phyloP scores from a whole-genome alignment of 805 yeast species.

The Lipomyces kockii region DNA sequence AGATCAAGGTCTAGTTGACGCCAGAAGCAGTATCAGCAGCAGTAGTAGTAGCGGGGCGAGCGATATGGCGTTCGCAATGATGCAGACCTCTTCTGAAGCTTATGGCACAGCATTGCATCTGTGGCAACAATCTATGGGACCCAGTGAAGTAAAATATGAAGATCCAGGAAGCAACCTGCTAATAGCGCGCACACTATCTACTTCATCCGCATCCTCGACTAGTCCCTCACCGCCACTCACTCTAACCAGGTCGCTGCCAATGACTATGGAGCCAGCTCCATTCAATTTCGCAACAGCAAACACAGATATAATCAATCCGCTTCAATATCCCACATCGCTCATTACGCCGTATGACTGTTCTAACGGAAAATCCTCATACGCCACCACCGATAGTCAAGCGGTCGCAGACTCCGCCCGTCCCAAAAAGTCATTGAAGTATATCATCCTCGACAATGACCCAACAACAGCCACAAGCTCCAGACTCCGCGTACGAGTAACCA shows the following conservation, averaged over 20 bases:
- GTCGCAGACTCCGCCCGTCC: neutral
- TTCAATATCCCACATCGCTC: constrained; percentile 14
- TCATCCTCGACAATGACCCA: constrained; percentile 16
- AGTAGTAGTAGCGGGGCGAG: neutral
- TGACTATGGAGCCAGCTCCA: neutral
- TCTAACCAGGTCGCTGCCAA: neutral
- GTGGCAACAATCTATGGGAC: neutral
- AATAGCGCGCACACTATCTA: constrained; percentile 1
- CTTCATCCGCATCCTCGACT: neutral
- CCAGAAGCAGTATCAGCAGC: constrained; percentile 8
- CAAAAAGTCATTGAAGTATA: constrained; percentile 16
- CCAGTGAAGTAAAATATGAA: neutral
- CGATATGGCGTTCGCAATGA: neutral
- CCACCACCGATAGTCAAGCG: neutral
- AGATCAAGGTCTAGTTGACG: neutral
- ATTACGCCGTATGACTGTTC: neutral
- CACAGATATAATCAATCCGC: constrained; percentile 7
- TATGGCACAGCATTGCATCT: neutral
- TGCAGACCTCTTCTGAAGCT: neutral
- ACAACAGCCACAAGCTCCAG: constrained; percentile 3
- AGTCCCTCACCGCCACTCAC: neutral
- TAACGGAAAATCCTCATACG: neutral
- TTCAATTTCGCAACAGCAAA: neutral
- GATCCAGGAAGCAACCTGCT: neutral
- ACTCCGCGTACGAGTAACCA: constrained; percentile 24